Evolutionary conservation across 179 eudicot genomes (phyloP).

Genomic region (Beta macrorhiza): DNA sequence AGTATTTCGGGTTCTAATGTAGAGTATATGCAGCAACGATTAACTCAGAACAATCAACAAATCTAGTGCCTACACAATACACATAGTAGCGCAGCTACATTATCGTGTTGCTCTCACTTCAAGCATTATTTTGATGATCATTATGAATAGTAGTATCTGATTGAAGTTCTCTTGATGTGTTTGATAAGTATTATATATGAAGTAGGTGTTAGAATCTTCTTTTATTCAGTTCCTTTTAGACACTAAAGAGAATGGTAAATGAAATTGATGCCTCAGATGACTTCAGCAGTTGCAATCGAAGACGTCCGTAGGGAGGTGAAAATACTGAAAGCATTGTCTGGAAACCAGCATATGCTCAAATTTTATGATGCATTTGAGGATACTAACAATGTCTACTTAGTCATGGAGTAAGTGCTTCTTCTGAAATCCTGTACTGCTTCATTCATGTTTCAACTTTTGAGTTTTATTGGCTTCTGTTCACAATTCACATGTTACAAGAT

Average conservation of each 20-base stretch:
- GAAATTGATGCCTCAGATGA: conserved; percentile 57
- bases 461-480: not conserved
- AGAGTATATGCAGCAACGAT: not conserved
- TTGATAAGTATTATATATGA: not conserved
- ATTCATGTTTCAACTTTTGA: not conserved
- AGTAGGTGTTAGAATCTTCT: not conserved
- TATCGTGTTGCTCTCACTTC: not conserved
- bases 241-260: not conserved
- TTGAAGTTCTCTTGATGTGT: not conserved
- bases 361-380: conserved; percentile 91
- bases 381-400: conserved; percentile 72
- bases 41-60: not conserved
- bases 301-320: conserved; percentile 98
- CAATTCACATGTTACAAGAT: not conserved
- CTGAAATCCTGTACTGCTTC: not conserved
- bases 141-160: too few species aligned
- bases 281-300: conserved; percentile 90
- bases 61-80: not conserved
- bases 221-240: not conserved
- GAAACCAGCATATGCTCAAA: conserved; percentile 75
- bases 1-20: not conserved
- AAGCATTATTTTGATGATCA: too few species aligned
- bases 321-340: conserved; percentile 88
- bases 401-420: conserved; percentile 79
- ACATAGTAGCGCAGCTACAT: not conserved